Conservation (phyloP, 768 basidiomycete genomes). For the Russula earlei region DNA sequence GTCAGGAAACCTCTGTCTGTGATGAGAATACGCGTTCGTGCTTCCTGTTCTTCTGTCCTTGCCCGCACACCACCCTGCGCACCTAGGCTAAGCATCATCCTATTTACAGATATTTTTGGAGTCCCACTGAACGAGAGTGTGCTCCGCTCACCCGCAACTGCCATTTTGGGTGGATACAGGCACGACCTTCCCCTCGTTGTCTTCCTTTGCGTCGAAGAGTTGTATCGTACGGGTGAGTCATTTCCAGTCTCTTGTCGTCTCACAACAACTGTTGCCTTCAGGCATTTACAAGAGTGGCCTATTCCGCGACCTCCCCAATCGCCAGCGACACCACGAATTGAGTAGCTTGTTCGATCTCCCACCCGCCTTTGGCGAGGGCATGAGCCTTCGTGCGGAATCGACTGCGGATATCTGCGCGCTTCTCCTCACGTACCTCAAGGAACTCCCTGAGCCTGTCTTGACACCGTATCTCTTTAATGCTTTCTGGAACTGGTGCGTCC, state of each 20-base stretch:
- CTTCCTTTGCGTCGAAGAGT: conserved; percentile 36
- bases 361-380: conserved; percentile 23
- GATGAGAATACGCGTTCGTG: conserved; percentile 4
- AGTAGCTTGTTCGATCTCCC: conserved; percentile 31
- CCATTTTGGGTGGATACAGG: conserved; percentile 30
- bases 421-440: conserved; percentile 38
- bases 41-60: background rate
- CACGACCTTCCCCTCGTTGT: conserved; percentile 33
- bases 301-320: conserved; percentile 35
- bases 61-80: background rate
- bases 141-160: conserved; percentile 26
- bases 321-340: conserved; percentile 32
- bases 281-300: conserved; percentile 36
- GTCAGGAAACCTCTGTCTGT: background rate
- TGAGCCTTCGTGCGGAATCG: conserved; percentile 20
- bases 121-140: conserved; percentile 29
- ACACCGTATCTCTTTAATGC: conserved; percentile 33
- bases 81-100: too few species aligned
- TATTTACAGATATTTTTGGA: conserved; percentile 30
- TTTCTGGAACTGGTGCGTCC: conserved; percentile 37
- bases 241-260: background rate
- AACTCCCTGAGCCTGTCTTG: conserved; percentile 39
- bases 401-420: conserved; percentile 39
- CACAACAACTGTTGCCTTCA: conserved; percentile 14
- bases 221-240: conserved; percentile 36